A percentile compares a stretch with the other conserved stretches of the same genome.
Conservation (phyloP, 176 grass and related monocot species). For the Puccinellia tenuiflora region DNA sequence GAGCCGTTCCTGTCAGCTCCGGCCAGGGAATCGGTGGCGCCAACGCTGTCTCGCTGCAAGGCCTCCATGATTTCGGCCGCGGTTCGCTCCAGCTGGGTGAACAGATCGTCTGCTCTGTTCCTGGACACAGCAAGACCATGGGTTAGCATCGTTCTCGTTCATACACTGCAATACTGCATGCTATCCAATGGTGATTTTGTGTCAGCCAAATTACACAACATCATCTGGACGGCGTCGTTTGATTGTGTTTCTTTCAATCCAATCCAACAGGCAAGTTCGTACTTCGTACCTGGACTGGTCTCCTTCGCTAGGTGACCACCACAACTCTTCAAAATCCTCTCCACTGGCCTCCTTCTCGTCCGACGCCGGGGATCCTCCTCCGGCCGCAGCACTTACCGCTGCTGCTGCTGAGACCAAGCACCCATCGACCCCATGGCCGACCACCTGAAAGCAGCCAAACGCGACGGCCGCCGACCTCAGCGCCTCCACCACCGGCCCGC, state of each 20-base stretch:
- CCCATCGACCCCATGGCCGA: slow-evolving; percentile 46
- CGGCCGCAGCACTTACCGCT: neutral
- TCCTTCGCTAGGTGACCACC: slow-evolving; percentile 33
- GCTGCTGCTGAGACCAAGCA: slow-evolving; percentile 15
- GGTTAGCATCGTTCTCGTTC: neutral
- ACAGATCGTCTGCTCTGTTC: slow-evolving; percentile 21
- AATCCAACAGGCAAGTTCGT: neutral
- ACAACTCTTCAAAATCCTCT: slow-evolving; percentile 48
- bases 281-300: slow-evolving; percentile 27
- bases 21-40: neutral
- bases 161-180: too few relatives aligned
- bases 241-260: neutral
- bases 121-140: slow-evolving; percentile 11
- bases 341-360: slow-evolving; percentile 8
- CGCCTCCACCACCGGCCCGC: neutral
- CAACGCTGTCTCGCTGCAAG: neutral
- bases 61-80: slow-evolving; percentile 15
- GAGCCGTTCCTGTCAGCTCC: slow-evolving; percentile 1
- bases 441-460: slow-evolving; percentile 57
- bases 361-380: neutral
- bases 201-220: neutral
- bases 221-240: neutral
- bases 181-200: neutral
- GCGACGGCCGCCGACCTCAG: slow-evolving; percentile 46
- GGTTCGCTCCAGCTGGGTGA: slow-evolving; percentile 24